phyloP scores from a whole-genome alignment of 805 yeast genomes.

The Saccharomycopsis lassenensis region DNA sequence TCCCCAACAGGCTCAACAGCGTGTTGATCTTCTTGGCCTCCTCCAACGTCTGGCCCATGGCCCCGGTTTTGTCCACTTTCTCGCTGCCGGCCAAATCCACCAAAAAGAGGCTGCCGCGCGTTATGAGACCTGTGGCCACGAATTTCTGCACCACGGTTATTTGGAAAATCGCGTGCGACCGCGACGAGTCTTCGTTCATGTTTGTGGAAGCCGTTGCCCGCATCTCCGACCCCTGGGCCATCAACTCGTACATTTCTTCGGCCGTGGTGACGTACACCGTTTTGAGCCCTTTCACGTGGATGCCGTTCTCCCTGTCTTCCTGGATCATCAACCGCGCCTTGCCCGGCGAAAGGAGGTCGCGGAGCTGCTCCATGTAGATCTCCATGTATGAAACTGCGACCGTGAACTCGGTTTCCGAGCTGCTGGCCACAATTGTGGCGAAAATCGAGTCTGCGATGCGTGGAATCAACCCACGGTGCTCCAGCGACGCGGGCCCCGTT shows the following conservation, averaged over 20 bases:
- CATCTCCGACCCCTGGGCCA: constrained; percentile 45
- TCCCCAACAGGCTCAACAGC: constrained; percentile 67
- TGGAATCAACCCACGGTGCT: constrained; percentile 56
- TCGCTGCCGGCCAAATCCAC: constrained; percentile 38
- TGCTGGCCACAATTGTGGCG: constrained; percentile 34
- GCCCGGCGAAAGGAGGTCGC: constrained; percentile 47
- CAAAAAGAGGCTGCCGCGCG: constrained; percentile 36
- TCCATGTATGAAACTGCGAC: constrained; percentile 71
- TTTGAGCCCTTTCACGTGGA: constrained; percentile 60
- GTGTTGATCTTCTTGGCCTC: constrained; percentile 80
- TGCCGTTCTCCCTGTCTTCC: constrained; percentile 54
- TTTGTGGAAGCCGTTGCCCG: constrained; percentile 52
- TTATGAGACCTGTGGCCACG: constrained; percentile 41
- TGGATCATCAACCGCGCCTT: constrained; percentile 46
- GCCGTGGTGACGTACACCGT: constrained; percentile 48
- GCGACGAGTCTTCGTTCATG: constrained; percentile 63
- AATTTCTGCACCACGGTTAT: constrained; percentile 55
- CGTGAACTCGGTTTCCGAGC: constrained; percentile 47
- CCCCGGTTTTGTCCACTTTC: constrained; percentile 67
- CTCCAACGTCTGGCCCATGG: constrained; percentile 60
- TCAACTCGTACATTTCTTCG: constrained; percentile 44
- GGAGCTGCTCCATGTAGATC: constrained; percentile 65
- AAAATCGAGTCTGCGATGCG: constrained; percentile 60
- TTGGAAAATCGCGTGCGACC: constrained; percentile 74
- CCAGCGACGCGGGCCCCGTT: constrained; percentile 25